Evolutionary conservation across 805 yeast species (phyloP).

Genomic region (Candida ortonii): DNA sequence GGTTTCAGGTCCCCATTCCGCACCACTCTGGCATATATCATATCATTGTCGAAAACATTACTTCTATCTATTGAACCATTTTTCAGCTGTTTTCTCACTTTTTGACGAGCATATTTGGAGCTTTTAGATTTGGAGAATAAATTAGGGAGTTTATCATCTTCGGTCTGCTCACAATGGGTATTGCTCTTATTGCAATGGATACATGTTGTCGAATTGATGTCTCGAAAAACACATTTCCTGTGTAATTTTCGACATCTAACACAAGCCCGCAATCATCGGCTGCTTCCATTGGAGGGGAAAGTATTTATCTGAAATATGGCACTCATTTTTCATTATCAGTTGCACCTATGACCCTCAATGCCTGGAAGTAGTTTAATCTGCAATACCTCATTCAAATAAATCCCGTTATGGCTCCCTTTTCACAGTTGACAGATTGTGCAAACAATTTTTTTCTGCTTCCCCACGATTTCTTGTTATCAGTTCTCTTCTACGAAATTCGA

Average conservation of each 20-base stretch:
- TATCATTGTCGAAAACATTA: slow-evolving; percentile 24
- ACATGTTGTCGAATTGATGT: slow-evolving; percentile 12
- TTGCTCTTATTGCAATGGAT: slow-evolving; percentile 14
- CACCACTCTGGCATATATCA: slow-evolving; percentile 26
- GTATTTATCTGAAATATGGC: slow-evolving; percentile 16
- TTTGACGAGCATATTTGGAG: no score
- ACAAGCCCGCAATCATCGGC: slow-evolving; percentile 25
- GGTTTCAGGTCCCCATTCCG: slow-evolving; percentile 21
- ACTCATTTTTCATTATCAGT: slow-evolving; percentile 3
- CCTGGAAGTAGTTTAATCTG: no score
- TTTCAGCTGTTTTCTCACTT: not conserved
- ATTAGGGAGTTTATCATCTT: not conserved
- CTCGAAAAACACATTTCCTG: slow-evolving; percentile 19
- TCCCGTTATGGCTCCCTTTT: no score
- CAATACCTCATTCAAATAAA: no score
- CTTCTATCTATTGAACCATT: not conserved
- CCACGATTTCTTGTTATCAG: no score
- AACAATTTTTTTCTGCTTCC: no score
- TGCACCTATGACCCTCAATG: no score
- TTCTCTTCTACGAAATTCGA: no score
- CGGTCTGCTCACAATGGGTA: slow-evolving; percentile 7
- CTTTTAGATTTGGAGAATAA: no score
- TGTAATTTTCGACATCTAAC: slow-evolving; percentile 26
- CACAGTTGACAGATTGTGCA: no score
- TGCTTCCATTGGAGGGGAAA: slow-evolving; percentile 16